phyloP scores from a whole-genome alignment of 768 basidiomycete genomes.

The Fistulinella prunicolor region DNA sequence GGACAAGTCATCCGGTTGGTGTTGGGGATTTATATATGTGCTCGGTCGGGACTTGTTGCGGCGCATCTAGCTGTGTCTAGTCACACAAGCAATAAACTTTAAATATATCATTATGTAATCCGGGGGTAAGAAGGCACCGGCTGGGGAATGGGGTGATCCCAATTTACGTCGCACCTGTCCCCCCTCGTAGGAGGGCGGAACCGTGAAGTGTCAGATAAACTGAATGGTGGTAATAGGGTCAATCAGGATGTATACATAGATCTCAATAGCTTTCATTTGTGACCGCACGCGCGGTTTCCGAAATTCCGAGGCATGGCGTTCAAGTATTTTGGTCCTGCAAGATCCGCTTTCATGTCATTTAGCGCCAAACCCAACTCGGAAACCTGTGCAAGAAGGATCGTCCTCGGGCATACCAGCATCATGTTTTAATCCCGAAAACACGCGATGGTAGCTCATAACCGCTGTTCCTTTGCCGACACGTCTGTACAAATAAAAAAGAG shows the following conservation, averaged over 20 bases:
- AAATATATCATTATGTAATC: conserved; percentile 19
- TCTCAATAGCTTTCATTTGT: no score
- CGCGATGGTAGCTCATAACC: no score
- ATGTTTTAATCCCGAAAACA: no score
- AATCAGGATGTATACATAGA: background rate
- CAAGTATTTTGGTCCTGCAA: no score
- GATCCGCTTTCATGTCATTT: no score
- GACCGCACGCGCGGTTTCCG: background rate
- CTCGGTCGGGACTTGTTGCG: conserved; percentile 9
- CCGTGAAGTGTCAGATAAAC: conserved; percentile 2
- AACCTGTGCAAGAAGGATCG: background rate
- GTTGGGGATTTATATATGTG: conserved; percentile 4
- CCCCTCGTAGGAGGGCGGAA: conserved; percentile 12
- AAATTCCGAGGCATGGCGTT: no score
- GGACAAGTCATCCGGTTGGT: background rate
- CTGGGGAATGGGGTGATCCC: conserved; percentile 6
- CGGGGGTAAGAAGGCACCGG: conserved; percentile 15
- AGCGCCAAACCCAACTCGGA: background rate
- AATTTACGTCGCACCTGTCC: conserved; percentile 2
- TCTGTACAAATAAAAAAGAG: background rate
- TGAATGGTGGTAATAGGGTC: background rate
- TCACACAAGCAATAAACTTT: background rate
- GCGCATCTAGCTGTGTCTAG: no score
- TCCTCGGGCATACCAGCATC: no score
- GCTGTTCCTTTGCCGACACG: background rate